Conservation (phyloP, 1,139 yeast species). For the Casaregolazyma lundiana region DNA sequence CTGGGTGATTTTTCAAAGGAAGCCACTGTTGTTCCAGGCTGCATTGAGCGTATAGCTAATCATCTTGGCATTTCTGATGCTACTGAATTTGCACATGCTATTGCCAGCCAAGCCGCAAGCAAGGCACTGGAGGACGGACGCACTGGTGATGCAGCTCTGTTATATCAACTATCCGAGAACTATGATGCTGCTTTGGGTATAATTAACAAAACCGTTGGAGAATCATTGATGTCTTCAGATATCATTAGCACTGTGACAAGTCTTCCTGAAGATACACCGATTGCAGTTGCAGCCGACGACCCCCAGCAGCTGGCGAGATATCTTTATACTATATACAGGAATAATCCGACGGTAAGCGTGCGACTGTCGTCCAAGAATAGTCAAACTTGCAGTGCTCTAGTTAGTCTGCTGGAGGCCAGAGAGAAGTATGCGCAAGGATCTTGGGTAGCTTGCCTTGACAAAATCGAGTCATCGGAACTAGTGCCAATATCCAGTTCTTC, state of each 20-base stretch:
- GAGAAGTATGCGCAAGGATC: conserved; percentile 53
- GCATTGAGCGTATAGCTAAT: conserved; percentile 73
- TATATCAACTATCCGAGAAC: conserved; percentile 86
- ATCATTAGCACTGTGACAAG: conserved; percentile 54
- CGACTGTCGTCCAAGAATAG: conserved; percentile 31
- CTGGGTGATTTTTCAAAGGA: conserved; percentile 75
- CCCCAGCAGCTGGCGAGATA: conserved; percentile 40
- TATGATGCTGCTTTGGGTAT: conserved; percentile 77
- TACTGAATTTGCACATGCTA: conserved; percentile 53
- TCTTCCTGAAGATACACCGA: conserved; percentile 23
- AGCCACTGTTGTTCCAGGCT: conserved; percentile 79
- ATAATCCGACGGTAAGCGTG: conserved; percentile 32
- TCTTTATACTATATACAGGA: conserved; percentile 34
- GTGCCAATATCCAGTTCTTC: conserved; percentile 12
- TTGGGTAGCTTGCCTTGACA: conserved; percentile 56
- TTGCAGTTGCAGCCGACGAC: conserved; percentile 33
- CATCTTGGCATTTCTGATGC: conserved; percentile 57
- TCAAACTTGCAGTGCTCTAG: conserved; percentile 59
- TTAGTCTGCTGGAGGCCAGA: conserved; percentile 66
- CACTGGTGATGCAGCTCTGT: conserved; percentile 73
- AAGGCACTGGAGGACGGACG: conserved; percentile 93
- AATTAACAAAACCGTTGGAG: conserved; percentile 75
- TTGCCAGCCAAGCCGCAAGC: conserved; percentile 79
- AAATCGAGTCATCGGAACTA: conserved; percentile 55
- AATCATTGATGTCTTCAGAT: conserved; percentile 68